Conservation (phyloP, 345 rosid genomes). For the Brassica napus region Da-Ae NC_063450.1:51918501-51919000, state of each 20-base stretch:
- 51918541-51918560: background rate
- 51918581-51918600: background rate
- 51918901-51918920: background rate
- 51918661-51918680: background rate
- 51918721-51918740: background rate
- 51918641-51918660: background rate
- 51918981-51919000: slow-evolving; percentile 13
- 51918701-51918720: background rate
- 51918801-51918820: background rate
- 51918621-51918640: background rate
- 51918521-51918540: background rate
- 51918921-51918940: background rate
- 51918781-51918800: background rate
- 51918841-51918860: background rate
- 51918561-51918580: background rate
- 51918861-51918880: background rate
- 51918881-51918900: background rate
- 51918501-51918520: background rate
- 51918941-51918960: background rate
- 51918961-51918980: background rate
- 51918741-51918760: background rate
- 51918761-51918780: background rate
- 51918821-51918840: background rate
- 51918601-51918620: background rate
- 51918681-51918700: background rate